Evolutionary conservation across 164 flowering plant species (phyloP), one percentile per base, ranked within the genome.

Genomic region (Annona cherimola): DNA sequence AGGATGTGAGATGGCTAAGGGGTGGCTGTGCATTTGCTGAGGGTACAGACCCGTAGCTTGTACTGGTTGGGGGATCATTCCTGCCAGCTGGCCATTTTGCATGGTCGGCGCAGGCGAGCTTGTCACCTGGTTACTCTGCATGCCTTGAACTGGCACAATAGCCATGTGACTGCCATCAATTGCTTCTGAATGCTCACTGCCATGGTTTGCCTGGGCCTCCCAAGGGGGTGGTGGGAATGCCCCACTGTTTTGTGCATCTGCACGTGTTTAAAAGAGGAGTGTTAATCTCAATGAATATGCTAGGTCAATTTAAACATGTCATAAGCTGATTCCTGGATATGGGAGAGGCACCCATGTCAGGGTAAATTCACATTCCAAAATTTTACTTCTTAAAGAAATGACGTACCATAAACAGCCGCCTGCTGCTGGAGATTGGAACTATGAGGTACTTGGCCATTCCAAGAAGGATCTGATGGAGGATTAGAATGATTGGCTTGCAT

Each of bases 171-270:
- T 70, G 42, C 50, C 45, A 46, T 42, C 50, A 0, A n/a, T 70
- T 1, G 57, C 20, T 44, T 61, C 66, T 35, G 41, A 16, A 1
- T 64, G 67, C 41, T 64, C 67, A 16, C 44, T 64, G 67, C 67
- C 44, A 16, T 64, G 44, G 2, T 59, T 63, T 61, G 76, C 82
- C 75, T 83, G 92, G 55, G 67, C 86, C 79, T 95, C 99, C 99
- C 99, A 93, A 2, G 99, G 99, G 20, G 99, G 98, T 8, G 93
- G 93, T 5, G 99, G 99, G 20, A 95, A 75, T 61, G 94, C 61
- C 4, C 82, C 84, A 70, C 81, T 73, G 67, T 76, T 80, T 75
- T 81, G 83, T 62, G 86, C 70, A 75, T 87, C 91, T 85, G 82
- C 71, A 71, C 71, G 74, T 72, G 73, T 61, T 41, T 40, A 20